These are phyloP conservation scores for Acanthamoeba triangularis DNA, from an alignment of 208 protist genomes.

Conservation along the genomic window DNA sequence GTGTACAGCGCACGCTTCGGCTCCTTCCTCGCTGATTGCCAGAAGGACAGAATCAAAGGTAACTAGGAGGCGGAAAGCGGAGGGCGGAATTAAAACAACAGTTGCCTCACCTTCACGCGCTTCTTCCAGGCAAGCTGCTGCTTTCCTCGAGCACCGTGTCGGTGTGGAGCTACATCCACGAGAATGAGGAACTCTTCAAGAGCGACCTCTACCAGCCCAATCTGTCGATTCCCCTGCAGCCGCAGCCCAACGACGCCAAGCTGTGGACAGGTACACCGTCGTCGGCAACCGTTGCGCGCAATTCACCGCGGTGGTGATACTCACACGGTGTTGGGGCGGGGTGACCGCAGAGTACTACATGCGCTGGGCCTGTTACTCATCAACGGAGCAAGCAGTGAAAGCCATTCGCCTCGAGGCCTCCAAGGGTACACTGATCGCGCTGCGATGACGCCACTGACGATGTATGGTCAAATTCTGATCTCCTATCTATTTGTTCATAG, in stretches of 20 bases:
- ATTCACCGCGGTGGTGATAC: neutral
- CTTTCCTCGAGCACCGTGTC: neutral
- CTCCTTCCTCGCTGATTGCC: conserved; percentile 31
- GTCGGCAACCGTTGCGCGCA: too few species aligned
- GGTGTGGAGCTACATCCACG: conserved; percentile 1
- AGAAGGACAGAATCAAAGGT: conserved; percentile 36
- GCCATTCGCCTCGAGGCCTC: too few species aligned
- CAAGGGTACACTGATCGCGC: too few species aligned
- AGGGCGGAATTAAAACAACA: too few species aligned
- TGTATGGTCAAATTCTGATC: neutral
- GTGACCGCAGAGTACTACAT: neutral
- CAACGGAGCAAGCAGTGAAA: neutral
- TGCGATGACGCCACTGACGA: too few species aligned
- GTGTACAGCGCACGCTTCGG: conserved; percentile 69
- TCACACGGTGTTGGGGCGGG: neutral
- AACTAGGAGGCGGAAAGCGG: too few species aligned
- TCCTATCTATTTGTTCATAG: too few species aligned
- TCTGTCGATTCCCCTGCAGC: neutral
- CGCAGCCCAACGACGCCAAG: conserved; percentile 40
- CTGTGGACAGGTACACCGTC: conserved; percentile 34
- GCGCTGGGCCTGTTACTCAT: conserved; percentile 7
- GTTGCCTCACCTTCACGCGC: too few species aligned
- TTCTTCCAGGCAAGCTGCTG: too few species aligned
- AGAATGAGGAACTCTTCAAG: neutral
- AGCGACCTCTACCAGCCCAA: neutral